Evolutionary conservation across 2,329 filamentous ascomycete species (phyloP).

Genomic region (Ascochyta clinopodiicola): DNA sequence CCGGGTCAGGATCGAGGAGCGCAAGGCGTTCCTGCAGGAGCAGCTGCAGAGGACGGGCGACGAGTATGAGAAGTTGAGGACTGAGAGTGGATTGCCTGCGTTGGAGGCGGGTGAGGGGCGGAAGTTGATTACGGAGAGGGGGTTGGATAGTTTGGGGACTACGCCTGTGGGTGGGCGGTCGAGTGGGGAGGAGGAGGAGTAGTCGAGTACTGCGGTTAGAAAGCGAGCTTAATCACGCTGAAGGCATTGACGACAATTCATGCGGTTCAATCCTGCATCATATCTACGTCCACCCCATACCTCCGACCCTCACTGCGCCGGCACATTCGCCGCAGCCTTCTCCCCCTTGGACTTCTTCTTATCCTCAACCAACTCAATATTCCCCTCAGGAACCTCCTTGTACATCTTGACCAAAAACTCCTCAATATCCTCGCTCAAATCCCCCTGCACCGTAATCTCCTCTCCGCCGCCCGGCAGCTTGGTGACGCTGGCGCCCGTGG

Average conservation of each 20-base stretch:
- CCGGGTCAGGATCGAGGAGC: conserved; percentile 68
- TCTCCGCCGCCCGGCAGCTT: conserved; percentile 86
- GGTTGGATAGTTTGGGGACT: conserved; percentile 46
- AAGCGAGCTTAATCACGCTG: not conserved
- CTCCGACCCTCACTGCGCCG: conserved; percentile 4
- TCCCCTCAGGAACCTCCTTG: conserved; percentile 89
- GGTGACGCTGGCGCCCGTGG: conserved; percentile 90
- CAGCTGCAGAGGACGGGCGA: conserved; percentile 82
- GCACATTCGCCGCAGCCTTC: conserved; percentile 18
- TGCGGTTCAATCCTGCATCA: too few relatives aligned
- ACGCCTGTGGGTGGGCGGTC: conserved; percentile 39
- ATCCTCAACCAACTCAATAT: conserved; percentile 93
- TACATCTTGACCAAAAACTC: conserved; percentile 92
- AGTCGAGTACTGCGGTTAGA: not conserved
- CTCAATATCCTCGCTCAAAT: conserved; percentile 91
- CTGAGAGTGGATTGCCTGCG: conserved; percentile 53
- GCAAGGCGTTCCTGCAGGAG: conserved; percentile 81
- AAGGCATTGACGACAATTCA: too few relatives aligned
- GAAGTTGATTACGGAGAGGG: conserved; percentile 41
- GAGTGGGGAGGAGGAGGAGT: conserved; percentile 20
- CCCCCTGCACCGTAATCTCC: conserved; percentile 97
- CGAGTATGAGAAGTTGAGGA: conserved; percentile 66
- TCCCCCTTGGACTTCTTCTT: conserved; percentile 80
- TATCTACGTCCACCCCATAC: too few relatives aligned
- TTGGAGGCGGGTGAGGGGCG: conserved; percentile 40